Conservation (phyloP, 2,329 filamentous ascomycete genomes). For the Aspergillus alliaceus region DNA sequence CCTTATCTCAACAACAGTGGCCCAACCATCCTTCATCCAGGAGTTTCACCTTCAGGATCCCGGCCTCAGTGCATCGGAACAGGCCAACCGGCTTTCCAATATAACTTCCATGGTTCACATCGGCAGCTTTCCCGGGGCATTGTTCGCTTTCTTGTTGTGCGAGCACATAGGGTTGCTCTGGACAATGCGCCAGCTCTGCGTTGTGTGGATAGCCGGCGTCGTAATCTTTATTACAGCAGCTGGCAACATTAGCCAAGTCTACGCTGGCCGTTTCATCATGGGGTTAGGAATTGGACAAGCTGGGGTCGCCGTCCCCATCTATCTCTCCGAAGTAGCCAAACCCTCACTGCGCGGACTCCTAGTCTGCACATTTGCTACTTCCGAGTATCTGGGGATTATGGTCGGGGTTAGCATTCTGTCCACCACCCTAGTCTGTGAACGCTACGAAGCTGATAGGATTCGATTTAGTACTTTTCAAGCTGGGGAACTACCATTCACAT, state of each 20-base stretch:
- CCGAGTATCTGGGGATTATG: constrained; percentile 25
- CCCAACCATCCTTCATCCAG: constrained; percentile 17
- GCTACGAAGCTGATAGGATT: neutral
- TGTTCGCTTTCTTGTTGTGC: constrained; percentile 28
- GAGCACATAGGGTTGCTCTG: constrained; percentile 28
- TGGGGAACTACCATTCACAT: constrained; percentile 53
- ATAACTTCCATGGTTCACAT: constrained; percentile 44
- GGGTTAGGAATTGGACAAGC: constrained; percentile 46
- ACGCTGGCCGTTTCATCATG: constrained; percentile 33
- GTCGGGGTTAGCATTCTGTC: constrained; percentile 12
- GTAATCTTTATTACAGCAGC: constrained; percentile 34
- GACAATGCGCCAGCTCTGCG: constrained; percentile 22
- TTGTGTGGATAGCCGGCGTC: constrained; percentile 23
- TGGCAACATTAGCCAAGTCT: constrained; percentile 30
- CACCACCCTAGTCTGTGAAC: too few relatives aligned
- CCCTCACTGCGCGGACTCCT: constrained; percentile 65
- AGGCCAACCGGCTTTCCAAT: constrained; percentile 36
- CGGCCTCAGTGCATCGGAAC: constrained; percentile 16
- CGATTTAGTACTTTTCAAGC: constrained; percentile 26
- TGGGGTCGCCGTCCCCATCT: constrained; percentile 83
- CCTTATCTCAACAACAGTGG: constrained; percentile 22
- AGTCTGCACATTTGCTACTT: constrained; percentile 18
- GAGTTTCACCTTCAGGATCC: constrained; percentile 11
- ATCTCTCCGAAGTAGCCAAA: constrained; percentile 83
- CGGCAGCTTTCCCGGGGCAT: constrained; percentile 38